A percentile compares a stretch with the other conserved stretches of the same genome.
These are phyloP conservation scores for Diplotaxis tenuifolia DNA, from an alignment of 345 rosid species.

Conservation along the genomic window DNA sequence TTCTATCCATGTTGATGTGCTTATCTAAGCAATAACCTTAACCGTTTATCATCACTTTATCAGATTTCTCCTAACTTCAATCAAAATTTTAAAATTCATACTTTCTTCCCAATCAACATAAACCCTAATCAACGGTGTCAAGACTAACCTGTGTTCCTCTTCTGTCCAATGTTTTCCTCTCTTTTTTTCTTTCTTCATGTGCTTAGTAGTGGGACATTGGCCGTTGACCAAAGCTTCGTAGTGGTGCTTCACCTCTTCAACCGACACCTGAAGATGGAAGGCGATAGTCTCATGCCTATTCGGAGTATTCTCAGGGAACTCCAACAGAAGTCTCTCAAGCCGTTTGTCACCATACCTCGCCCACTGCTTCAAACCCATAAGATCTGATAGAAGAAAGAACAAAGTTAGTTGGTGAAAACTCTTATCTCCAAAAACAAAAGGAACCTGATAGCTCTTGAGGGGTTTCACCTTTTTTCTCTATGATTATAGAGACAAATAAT, in stretches of 20 bases:
- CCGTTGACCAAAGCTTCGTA: slow-evolving; percentile 49
- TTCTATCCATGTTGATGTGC: not conserved
- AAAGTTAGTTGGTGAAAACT: not conserved
- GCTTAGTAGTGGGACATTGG: slow-evolving; percentile 35
- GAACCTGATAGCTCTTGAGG: not conserved
- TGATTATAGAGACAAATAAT: not conserved
- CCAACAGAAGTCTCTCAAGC: slow-evolving; percentile 45
- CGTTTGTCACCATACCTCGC: slow-evolving; percentile 37
- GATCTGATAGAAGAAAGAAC: not conserved
- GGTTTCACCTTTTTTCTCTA: not conserved
- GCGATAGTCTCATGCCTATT: slow-evolving; percentile 50
- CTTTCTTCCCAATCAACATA: not conserved
- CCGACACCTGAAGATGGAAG: slow-evolving; percentile 37
- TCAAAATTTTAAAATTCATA: not conserved
- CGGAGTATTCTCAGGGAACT: slow-evolving; percentile 41
- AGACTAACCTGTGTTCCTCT: slow-evolving; percentile 13
- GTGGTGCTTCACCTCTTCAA: slow-evolving; percentile 42
- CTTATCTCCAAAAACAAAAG: not conserved
- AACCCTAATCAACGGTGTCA: not conserved
- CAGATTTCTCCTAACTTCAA: not conserved
- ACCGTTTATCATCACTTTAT: not conserved
- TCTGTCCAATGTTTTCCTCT: slow-evolving; percentile 47
- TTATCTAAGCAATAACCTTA: not conserved
- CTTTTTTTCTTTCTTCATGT: slow-evolving; percentile 39
- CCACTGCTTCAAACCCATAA: not conserved